A percentile compares a stretch with the other conserved stretches of the same genome.
These are phyloP conservation scores for Saturnispora ahearnii DNA, from an alignment of 805 yeast species.

Conservation along the genomic window DNA sequence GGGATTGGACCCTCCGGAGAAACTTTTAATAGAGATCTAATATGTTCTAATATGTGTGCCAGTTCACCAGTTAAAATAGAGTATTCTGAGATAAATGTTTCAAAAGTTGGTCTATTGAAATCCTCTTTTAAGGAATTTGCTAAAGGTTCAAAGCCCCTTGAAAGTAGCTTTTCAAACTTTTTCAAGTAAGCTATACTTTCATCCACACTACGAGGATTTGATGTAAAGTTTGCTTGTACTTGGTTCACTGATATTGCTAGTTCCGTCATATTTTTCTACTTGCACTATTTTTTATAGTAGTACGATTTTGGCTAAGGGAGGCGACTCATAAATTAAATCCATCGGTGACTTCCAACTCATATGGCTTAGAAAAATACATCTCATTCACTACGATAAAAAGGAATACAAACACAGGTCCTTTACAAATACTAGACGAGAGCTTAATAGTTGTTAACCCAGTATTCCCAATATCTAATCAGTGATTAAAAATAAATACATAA, in stretches of 20 bases:
- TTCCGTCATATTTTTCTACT: background rate
- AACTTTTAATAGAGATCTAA: constrained; percentile 55
- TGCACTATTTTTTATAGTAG: background rate
- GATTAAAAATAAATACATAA: too few relatives aligned
- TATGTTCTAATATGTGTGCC: constrained; percentile 45
- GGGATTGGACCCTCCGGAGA: constrained; percentile 33
- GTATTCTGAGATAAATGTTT: constrained; percentile 54
- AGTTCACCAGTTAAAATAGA: constrained; percentile 45
- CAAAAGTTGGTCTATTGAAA: constrained; percentile 55
- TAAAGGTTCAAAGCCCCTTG: constrained; percentile 31
- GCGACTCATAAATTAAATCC: too few relatives aligned
- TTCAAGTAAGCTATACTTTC: background rate
- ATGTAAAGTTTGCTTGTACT: background rate
- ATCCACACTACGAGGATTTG: constrained; percentile 1
- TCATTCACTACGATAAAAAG: too few relatives aligned
- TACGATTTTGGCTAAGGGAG: too few relatives aligned
- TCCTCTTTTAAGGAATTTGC: constrained; percentile 55
- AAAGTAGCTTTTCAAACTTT: background rate
- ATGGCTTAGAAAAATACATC: too few relatives aligned
- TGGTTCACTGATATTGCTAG: background rate
- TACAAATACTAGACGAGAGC: too few relatives aligned
- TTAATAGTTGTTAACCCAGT: too few relatives aligned
- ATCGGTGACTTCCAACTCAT: too few relatives aligned
- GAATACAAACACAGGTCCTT: too few relatives aligned
- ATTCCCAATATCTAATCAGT: too few relatives aligned